Conservation (phyloP, 495 filamentous ascomycete species). For the Lophiotrema nucula region DNA sequence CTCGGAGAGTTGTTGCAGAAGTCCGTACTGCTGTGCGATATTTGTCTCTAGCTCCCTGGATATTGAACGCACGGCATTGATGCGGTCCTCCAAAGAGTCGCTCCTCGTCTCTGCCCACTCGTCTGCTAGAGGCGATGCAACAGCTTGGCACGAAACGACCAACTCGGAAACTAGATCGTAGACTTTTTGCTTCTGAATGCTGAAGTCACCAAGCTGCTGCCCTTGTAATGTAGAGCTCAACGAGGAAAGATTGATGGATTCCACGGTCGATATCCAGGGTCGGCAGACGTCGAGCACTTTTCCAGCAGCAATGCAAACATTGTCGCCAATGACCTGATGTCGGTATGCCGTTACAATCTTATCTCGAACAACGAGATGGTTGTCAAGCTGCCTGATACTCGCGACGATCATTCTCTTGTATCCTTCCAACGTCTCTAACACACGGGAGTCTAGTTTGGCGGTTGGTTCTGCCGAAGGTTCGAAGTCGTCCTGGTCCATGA, state of each 20-base stretch:
- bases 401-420: slow-evolving; percentile 75
- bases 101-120: slow-evolving; percentile 94
- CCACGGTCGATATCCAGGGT: slow-evolving; percentile 81
- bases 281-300: slow-evolving; percentile 82
- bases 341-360: slow-evolving; percentile 70
- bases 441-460: slow-evolving; percentile 65
- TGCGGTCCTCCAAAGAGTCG: slow-evolving; percentile 83
- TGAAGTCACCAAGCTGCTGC: slow-evolving; percentile 83
- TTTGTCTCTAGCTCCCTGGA: slow-evolving; percentile 78
- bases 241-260: slow-evolving; percentile 80
- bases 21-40: slow-evolving; percentile 83
- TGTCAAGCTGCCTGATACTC: slow-evolving; percentile 80
- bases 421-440: slow-evolving; percentile 83
- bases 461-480: slow-evolving; percentile 73
- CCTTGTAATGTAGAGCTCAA: slow-evolving; percentile 74
- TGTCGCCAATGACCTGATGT: slow-evolving; percentile 72
- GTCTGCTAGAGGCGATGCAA: slow-evolving; percentile 85
- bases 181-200: slow-evolving; percentile 81
- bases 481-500: slow-evolving; percentile 73
- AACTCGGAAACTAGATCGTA: slow-evolving; percentile 93
- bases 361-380: slow-evolving; percentile 70
- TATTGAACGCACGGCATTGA: slow-evolving; percentile 73
- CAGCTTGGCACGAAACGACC: slow-evolving; percentile 77
- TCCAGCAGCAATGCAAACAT: slow-evolving; percentile 67
- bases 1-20: slow-evolving; percentile 81